phyloP scores from a whole-genome alignment of 73 alveolate species.

The Symbiodinium natans region DNA sequence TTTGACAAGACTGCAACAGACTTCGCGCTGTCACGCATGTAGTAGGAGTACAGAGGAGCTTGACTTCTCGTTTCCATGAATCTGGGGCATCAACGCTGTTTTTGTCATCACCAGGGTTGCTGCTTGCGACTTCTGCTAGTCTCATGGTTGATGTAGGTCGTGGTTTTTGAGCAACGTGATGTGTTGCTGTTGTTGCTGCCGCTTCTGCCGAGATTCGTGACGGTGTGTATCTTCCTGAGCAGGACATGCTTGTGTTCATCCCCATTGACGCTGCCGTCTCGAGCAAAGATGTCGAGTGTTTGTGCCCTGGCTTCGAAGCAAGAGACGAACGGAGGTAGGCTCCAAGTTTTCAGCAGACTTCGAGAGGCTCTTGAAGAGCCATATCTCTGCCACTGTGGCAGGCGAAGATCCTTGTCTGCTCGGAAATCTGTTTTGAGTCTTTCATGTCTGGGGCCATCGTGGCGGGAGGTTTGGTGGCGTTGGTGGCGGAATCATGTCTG shows the following conservation, averaged over 20 bases:
- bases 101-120: too few species aligned
- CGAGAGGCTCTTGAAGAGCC: conserved; percentile 62
- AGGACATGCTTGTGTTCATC: conserved; percentile 71
- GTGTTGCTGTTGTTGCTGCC: background rate
- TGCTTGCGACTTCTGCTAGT: too few species aligned
- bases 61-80: too few species aligned
- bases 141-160: background rate
- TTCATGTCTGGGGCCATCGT: background rate
- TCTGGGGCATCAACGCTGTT: too few species aligned
- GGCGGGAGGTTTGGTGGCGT: background rate
- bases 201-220: background rate
- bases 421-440: background rate
- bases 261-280: background rate
- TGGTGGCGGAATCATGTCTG: too few species aligned
- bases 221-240: too few species aligned
- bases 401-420: background rate
- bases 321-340: too few species aligned
- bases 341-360: too few species aligned
- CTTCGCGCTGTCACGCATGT: too few species aligned
- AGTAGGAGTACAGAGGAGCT: too few species aligned
- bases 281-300: conserved; percentile 41
- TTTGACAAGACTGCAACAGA: too few species aligned
- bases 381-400: conserved; percentile 4
- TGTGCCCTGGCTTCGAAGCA: background rate
- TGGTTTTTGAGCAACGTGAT: too few species aligned